Evolutionary conservation across 2,329 filamentous ascomycete species (phyloP), one percentile per base, ranked within the genome.

Genomic region (Metarhizium brunneum): DNA sequence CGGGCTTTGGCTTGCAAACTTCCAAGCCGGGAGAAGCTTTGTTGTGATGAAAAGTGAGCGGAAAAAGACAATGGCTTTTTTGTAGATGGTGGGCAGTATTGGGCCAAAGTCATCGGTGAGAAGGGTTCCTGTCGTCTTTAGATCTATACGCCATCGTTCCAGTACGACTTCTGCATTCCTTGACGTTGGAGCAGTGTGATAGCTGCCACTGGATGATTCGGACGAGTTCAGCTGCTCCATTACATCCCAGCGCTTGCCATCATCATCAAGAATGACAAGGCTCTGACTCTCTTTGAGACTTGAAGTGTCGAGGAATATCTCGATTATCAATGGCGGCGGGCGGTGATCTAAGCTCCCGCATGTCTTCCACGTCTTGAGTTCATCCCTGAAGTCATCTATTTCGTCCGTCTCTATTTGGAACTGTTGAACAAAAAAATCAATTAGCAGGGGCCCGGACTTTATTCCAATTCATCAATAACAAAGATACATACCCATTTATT

Each of bases 391-490:
- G 58, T 88, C 85, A 66, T 96, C 90, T 60, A 92, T 92, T 64
- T 99, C 94, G 64, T 95, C 88, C 48, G 96, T 86, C 62, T 96
- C 88, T 63, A 96, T 85, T 76, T 96, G 95, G 73, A 96, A 99
- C 94, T 97, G 65, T 49, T 52, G 36, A 6, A 2, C 47, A 16
- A 18, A 29, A 5, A 25, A 7, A 48, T 5, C 11, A 29, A 30
- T 48, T 30, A 48, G 45, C 11, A 48, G 3, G 8, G 8, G 51
- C 16, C 7, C n/a, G 20, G 29, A 3, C 30, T 38, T 18, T 11
- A n/a, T 29, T 29, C 7, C 45, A 4, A 48, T 30, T 14, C 45
- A 30, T 48, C 45, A 30, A 49, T 47, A 20, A 40, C 47, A 54
- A 32, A 48, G 16, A 50, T 36, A 76, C 86, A 59, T 80, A 92